Evolutionary conservation across 345 rosid genomes (phyloP).

Genomic region (Rhizophora mangle): DNA sequence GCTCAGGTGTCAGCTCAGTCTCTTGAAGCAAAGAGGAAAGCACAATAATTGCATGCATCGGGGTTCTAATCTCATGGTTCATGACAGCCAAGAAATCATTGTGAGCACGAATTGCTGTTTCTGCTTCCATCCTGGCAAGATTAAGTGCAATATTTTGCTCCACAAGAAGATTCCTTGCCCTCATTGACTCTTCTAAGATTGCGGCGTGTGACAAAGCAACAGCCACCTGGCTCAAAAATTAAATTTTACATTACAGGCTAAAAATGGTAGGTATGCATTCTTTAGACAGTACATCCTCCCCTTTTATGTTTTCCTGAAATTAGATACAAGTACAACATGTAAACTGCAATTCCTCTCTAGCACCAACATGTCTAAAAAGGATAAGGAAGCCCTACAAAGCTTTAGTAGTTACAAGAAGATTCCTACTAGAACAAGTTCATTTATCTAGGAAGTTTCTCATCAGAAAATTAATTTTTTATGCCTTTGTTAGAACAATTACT

Average conservation of each 20-base stretch:
- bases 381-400: neutral
- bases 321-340: neutral
- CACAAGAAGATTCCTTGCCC: slow-evolving; percentile 96
- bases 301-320: neutral
- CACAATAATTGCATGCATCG: slow-evolving; percentile 96
- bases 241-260: slow-evolving; percentile 2
- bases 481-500: too few species aligned
- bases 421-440: too few species aligned
- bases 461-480: too few species aligned
- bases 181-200: slow-evolving; percentile 93
- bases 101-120: slow-evolving; percentile 91
- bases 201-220: slow-evolving; percentile 99
- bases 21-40: slow-evolving; percentile 95
- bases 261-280: neutral
- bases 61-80: slow-evolving; percentile 99
- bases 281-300: neutral
- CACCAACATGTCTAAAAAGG: neutral
- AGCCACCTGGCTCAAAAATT: slow-evolving; percentile 62
- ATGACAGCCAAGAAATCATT: slow-evolving; percentile 98
- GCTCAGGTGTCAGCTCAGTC: slow-evolving; percentile 91
- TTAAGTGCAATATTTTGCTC: slow-evolving; percentile 96
- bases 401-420: neutral
- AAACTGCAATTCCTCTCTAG: neutral
- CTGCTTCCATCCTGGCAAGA: slow-evolving; percentile 88
- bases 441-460: too few species aligned